phyloP scores from a whole-genome alignment of 2,329 filamentous ascomycete genomes.

The Sclerotinia subarctica region DNA sequence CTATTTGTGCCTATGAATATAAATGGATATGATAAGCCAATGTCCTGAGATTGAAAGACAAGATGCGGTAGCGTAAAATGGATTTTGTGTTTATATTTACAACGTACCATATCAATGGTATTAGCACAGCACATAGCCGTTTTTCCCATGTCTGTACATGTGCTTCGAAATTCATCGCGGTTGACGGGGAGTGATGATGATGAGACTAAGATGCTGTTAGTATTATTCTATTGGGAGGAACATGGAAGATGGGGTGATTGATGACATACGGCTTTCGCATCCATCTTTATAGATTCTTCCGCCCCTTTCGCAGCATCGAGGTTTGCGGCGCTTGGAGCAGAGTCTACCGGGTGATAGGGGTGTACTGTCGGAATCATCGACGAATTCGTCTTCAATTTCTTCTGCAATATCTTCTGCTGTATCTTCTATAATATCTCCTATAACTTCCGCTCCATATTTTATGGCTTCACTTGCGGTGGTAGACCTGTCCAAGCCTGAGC shows the following conservation, averaged over 20 bases:
- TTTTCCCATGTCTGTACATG: neutral
- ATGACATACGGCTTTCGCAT: slow-evolving; percentile 3
- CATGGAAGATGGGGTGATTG: neutral
- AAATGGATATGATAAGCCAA: neutral
- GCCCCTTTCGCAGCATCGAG: slow-evolving; percentile 3
- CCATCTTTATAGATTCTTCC: neutral
- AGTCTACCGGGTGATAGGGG: neutral
- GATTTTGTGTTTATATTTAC: neutral
- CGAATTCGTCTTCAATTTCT: neutral
- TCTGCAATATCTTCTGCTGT: neutral
- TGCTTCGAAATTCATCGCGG: neutral
- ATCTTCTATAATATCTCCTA: neutral
- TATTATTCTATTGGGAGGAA: neutral
- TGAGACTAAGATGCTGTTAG: neutral
- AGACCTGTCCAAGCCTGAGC: neutral
- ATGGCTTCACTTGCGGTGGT: neutral
- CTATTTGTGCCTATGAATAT: neutral
- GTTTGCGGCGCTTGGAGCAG: neutral
- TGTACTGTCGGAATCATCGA: neutral
- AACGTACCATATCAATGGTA: slow-evolving; percentile 2
- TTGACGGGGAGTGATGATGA: neutral
- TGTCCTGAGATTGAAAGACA: neutral
- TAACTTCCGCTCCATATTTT: neutral
- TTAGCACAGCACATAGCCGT: neutral
- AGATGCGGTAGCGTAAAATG: no score